Conservation (phyloP, 176 grass and related monocot genomes). For the Miscanthus lutarioriparius region DNA sequence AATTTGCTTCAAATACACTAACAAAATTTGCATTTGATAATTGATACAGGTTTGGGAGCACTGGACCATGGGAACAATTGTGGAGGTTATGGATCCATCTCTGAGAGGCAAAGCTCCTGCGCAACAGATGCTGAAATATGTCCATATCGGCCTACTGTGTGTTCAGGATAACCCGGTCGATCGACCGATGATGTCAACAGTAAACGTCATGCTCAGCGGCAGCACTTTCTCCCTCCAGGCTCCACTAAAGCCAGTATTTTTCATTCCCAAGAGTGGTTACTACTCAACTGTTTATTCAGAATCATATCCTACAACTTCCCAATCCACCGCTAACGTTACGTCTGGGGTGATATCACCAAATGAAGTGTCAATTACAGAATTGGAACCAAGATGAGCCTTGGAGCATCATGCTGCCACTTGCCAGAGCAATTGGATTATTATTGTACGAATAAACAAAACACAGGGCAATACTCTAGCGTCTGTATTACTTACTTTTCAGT, state of each 20-base stretch:
- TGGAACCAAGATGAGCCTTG: conserved; percentile 46
- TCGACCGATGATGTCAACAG: conserved; percentile 59
- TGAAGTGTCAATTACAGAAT: conserved; percentile 47
- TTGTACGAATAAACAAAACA: background rate
- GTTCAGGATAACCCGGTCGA: conserved; percentile 57
- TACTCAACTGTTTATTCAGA: conserved; percentile 12
- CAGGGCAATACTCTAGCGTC: background rate
- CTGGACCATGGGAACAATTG: conserved; percentile 45
- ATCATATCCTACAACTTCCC: conserved; percentile 6
- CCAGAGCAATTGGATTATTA: background rate
- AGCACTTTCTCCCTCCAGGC: conserved; percentile 44
- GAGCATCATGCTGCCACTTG: background rate
- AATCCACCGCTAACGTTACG: background rate
- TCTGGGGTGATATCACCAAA: conserved; percentile 20
- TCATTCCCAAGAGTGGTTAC: conserved; percentile 27
- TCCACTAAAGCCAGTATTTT: conserved; percentile 54
- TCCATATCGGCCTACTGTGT: conserved; percentile 68
- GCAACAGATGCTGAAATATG: conserved; percentile 37
- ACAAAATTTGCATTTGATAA: background rate
- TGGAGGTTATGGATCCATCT: conserved; percentile 40
- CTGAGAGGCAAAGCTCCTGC: conserved; percentile 26
- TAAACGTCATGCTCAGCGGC: conserved; percentile 59
- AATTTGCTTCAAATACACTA: background rate
- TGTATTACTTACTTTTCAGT: background rate
- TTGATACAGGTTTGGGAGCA: conserved; percentile 59